Conservation (phyloP, 2,329 filamentous ascomycete species). For the Lachnellula suecica region DNA sequence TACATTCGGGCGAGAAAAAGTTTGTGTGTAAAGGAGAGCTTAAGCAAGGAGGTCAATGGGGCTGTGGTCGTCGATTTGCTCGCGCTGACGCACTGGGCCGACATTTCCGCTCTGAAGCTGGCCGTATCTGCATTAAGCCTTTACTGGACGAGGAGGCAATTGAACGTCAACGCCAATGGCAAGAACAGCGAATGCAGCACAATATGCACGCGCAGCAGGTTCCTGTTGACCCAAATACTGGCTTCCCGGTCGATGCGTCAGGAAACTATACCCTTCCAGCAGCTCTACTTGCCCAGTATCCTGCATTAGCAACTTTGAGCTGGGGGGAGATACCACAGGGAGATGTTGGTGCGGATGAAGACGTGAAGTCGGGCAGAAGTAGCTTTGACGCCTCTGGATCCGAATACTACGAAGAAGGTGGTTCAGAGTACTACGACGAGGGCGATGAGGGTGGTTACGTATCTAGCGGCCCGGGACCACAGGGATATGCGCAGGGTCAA, state of each 20-base stretch:
- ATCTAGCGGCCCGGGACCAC: slow-evolving; percentile 39
- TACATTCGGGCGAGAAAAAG: slow-evolving; percentile 97
- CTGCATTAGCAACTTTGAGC: slow-evolving; percentile 85
- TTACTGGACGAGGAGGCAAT: slow-evolving; percentile 89
- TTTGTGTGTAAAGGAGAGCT: slow-evolving; percentile 95
- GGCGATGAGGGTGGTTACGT: slow-evolving; percentile 70
- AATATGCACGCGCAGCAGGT: slow-evolving; percentile 57
- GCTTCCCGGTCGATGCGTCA: slow-evolving; percentile 55
- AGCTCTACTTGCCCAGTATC: slow-evolving; percentile 87
- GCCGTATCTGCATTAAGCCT: slow-evolving; percentile 95
- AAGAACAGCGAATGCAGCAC: slow-evolving; percentile 71
- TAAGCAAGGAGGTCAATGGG: slow-evolving; percentile 82
- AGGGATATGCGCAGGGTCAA: slow-evolving; percentile 28
- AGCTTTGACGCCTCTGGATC: slow-evolving; percentile 77
- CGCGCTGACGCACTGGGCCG: slow-evolving; percentile 91
- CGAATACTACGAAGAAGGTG: slow-evolving; percentile 69
- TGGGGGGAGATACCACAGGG: slow-evolving; percentile 76
- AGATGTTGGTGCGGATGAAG: slow-evolving; percentile 64
- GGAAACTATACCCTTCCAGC: slow-evolving; percentile 74
- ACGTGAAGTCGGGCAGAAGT: slow-evolving; percentile 68
- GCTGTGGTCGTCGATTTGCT: slow-evolving; percentile 89
- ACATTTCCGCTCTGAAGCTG: slow-evolving; percentile 94
- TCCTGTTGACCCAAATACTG: slow-evolving; percentile 57
- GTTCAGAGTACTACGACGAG: slow-evolving; percentile 67
- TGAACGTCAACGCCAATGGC: slow-evolving; percentile 73